phyloP scores from a whole-genome alignment of 805 yeast genomes.

The Sugiyamaella valdiviana region DNA sequence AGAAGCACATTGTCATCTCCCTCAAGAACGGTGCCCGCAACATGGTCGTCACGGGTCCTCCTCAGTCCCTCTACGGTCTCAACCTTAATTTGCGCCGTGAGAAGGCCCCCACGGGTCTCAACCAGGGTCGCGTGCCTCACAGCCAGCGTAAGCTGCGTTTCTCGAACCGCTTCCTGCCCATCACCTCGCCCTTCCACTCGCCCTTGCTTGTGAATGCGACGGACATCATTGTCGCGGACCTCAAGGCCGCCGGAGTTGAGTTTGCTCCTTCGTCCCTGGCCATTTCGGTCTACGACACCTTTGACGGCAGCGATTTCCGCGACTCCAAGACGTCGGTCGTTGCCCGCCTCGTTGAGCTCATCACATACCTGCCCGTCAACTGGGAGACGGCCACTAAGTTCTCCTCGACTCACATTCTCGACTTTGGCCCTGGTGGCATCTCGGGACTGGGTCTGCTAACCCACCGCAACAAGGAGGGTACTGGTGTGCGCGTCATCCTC shows the following conservation, averaged over 20 bases:
- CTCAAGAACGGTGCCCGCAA: conserved; percentile 93
- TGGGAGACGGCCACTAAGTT: conserved; percentile 91
- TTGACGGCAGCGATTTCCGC: conserved; percentile 73
- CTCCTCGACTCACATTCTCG: conserved; percentile 80
- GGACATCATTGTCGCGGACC: conserved; percentile 58
- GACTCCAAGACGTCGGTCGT: conserved; percentile 46
- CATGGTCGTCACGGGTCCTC: conserved; percentile 95
- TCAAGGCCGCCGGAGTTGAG: conserved; percentile 50
- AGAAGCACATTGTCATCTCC: conserved; percentile 85
- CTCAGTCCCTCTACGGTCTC: conserved; percentile 94
- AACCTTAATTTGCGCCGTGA: conserved; percentile 87
- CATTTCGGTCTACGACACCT: conserved; percentile 91
- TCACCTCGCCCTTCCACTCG: conserved; percentile 95
- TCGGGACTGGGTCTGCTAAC: conserved; percentile 95
- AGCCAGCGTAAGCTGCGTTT: conserved; percentile 92
- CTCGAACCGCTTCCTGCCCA: conserved; percentile 89
- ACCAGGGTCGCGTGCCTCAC: conserved; percentile 90
- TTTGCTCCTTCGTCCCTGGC: conserved; percentile 51
- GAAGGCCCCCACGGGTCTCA: conserved; percentile 89
- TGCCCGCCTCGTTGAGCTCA: conserved; percentile 69
- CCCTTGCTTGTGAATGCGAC: conserved; percentile 73
- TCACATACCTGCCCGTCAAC: conserved; percentile 82
- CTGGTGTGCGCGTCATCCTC: conserved; percentile 89
- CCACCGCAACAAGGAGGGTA: conserved; percentile 96
- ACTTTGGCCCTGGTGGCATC: conserved; percentile 98